Base-by-base conservation (phyloP, 305 asterid genomes). In the Rubia peregrina region DNA sequence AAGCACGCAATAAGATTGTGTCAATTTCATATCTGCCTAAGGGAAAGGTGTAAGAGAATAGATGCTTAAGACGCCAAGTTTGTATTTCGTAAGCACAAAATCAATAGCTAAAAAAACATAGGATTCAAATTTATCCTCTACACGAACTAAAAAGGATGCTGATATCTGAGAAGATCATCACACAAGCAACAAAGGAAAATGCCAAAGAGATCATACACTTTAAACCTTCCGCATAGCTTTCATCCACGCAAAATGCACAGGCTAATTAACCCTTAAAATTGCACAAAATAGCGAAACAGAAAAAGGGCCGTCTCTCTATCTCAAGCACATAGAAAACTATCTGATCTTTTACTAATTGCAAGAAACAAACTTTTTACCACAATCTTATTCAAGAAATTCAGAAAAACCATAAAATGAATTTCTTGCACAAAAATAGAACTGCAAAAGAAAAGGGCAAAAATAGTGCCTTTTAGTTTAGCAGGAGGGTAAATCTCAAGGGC, bases 401-500 rank as follows among this genome's bases (percentile, higher is more conserved):
- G 22, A 6, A 51, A 17, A 5, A 22, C 22, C 59, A 51, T n/a
- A 17, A 51, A 17, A 51, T 51, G 17, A 17, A 53, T 2, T 49
- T 49, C 56, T 49, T 3, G 2, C 19, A 3, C 21, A 40, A 1
- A 19, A 62, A 26, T 44, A 9, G 30, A 5, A 4, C 40, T 61
- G n/a, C 33, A 43, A 65, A 59, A 9, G 14, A 74, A 2, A 57
- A 38, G 53, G 72, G 40, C 9, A 48, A 40, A 19, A 8, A 9
- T 38, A 40, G 12, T 77, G 74, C 98, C 96, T 88, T 78, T 85
- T 62, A 92, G 76, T 88, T 90, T 91, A 77, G 91, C 81, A n/a
- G 90, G 97, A 73, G 97, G 99, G 40, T 94, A 92, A 76, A 88
- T 88, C 83, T 88, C 96, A 9, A 94, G 91, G 72, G 96, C 94